Conservation (phyloP, 768 basidiomycete genomes). For the Calocybe gangraenosa region DNA sequence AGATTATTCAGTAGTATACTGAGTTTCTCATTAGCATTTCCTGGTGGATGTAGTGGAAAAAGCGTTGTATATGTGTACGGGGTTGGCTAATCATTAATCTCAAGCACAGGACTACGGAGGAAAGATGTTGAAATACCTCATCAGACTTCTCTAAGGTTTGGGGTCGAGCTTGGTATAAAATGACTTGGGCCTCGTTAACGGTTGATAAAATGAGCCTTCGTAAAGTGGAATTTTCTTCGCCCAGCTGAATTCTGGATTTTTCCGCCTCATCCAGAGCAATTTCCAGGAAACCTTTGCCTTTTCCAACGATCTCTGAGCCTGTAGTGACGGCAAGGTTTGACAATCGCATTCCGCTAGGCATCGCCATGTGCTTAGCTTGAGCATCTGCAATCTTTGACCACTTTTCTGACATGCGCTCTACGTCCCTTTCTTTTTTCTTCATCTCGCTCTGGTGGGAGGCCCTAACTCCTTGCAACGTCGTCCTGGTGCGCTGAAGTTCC, state of each 20-base stretch:
- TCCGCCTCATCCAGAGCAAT: slow-evolving; percentile 73
- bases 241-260: slow-evolving; percentile 53
- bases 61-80: slow-evolving; percentile 42
- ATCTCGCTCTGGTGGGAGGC: slow-evolving; percentile 66
- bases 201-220: slow-evolving; percentile 55
- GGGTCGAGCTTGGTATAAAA: slow-evolving; percentile 43
- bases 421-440: slow-evolving; percentile 78
- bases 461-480: slow-evolving; percentile 63
- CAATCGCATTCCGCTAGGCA: slow-evolving; percentile 49
- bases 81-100: slow-evolving; percentile 30
- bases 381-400: slow-evolving; percentile 70
- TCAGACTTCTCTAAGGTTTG: slow-evolving; percentile 38
- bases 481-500: slow-evolving; percentile 72
- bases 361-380: slow-evolving; percentile 53
- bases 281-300: slow-evolving; percentile 56
- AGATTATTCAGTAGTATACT: slow-evolving; percentile 38
- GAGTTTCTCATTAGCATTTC: slow-evolving; percentile 46
- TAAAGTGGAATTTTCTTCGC: slow-evolving; percentile 61
- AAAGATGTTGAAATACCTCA: slow-evolving; percentile 34
- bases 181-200: slow-evolving; percentile 61
- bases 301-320: slow-evolving; percentile 41
- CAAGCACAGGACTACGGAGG: slow-evolving; percentile 3
- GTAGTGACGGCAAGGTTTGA: slow-evolving; percentile 47
- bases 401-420: slow-evolving; percentile 69
- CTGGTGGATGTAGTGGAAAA: slow-evolving; percentile 51